A percentile compares a stretch with the other conserved stretches of the same genome.
Evolutionary conservation across 2,329 filamentous ascomycete species (phyloP).

Genomic region (Hypomyces rosellus): DNA sequence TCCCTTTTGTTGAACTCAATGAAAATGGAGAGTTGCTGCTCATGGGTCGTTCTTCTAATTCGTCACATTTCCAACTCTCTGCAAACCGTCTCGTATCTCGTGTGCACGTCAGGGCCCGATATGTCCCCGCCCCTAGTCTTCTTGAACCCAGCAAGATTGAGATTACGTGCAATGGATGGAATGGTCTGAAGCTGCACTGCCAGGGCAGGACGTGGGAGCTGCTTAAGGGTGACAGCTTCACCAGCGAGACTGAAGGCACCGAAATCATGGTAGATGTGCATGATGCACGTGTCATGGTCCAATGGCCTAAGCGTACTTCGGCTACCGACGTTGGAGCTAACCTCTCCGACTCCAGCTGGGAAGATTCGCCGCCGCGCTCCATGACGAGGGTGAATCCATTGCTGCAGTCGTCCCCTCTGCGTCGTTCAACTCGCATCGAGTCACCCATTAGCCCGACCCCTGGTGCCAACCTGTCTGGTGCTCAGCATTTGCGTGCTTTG

Average conservation of each 20-base stretch:
- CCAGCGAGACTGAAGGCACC: conserved; percentile 76
- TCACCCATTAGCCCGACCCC: conserved; percentile 69
- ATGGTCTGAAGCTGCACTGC: conserved; percentile 88
- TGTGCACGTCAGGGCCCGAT: conserved; percentile 84
- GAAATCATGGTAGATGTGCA: conserved; percentile 96
- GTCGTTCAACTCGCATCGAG: conserved; percentile 50
- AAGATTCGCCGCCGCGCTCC: conserved; percentile 48
- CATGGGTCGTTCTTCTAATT: conserved; percentile 92
- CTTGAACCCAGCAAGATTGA: conserved; percentile 74
- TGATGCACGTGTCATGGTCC: conserved; percentile 80
- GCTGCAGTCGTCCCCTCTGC: conserved; percentile 56
- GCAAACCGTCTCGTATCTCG: conserved; percentile 89
- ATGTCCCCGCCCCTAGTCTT: conserved; percentile 61
- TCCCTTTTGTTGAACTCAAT: conserved; percentile 76
- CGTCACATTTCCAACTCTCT: conserved; percentile 90
- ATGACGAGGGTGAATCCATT: conserved; percentile 28
- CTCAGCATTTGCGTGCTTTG: conserved; percentile 39
- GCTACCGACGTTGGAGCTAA: conserved; percentile 38
- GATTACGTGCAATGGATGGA: conserved; percentile 91
- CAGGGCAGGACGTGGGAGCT: conserved; percentile 82
- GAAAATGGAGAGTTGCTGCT: conserved; percentile 74
- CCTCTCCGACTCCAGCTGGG: conserved; percentile 65
- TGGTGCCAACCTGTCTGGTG: conserved; percentile 31
- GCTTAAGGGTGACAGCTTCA: conserved; percentile 81
- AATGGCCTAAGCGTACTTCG: conserved; percentile 63